Base-by-base conservation (phyloP, 306 rosid genomes). In the Arachis stenosperma region DNA sequence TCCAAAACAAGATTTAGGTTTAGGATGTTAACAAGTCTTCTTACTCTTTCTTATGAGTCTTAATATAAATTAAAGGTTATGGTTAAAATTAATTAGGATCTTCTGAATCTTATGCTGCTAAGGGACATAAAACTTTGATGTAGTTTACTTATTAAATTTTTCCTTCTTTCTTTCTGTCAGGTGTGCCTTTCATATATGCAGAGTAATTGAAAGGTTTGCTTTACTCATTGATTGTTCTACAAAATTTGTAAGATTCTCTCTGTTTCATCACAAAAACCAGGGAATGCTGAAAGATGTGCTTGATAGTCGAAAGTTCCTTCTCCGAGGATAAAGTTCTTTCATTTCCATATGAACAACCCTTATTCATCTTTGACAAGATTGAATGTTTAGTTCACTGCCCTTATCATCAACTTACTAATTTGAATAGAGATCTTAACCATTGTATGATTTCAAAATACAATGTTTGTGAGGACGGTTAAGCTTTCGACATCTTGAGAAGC, bases 251-350 rank as follows among this genome's bases (percentile, higher is more conserved):
- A 33, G 37, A 65, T 66, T 2, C 67, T 84, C 77, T 71, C 71
- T 75, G 88, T 67, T 70, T 70, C 75, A 70, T 63, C 75, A 62
- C 79, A 80, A 82, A 78, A 29, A 50, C 61, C 66, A 67, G 95
- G 97, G 97, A 91, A 94, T 94, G 98, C 97, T 81, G 98, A 84
- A 93, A 91, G 90, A 94, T 94, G 98, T 88, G 96, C 86, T 78
- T 94, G 72, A 58, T 66, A 62, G 87, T 81, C 41, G 71, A 82
- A 75, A 79, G 47, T 54, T 83, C 85, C 63, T 64, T 85, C 63
- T 67, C 67, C 29, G 77, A 79, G 64, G 70, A 69, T 75, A 75
- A 80, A 52, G 82, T 72, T 77, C 63, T 60, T 50, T 57, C 70
- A 52, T 78, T 78, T 85, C 78, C 57, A 33, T 69, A 22, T 61